Percentiles rank a stretch among this genome's conserved stretches.
Evolutionary conservation across 2,329 filamentous ascomycete genomes (phyloP).

Genomic region (Xylaria sp.): DNA sequence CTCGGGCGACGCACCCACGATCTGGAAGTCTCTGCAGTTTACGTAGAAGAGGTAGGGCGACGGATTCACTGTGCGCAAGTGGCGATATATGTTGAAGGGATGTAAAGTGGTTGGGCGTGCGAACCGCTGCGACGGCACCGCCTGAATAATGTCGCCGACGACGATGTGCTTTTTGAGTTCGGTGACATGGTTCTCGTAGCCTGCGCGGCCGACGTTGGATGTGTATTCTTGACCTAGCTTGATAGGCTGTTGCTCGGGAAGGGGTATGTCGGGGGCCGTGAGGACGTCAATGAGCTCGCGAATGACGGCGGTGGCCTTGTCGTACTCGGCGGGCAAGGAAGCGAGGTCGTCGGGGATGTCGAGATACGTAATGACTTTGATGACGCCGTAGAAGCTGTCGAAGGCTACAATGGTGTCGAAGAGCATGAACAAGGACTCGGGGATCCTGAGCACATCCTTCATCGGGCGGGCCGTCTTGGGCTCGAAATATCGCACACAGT

Average conservation of each 20-base stretch:
- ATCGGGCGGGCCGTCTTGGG: constrained; percentile 91
- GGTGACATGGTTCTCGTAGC: constrained; percentile 91
- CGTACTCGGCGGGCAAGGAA: constrained; percentile 74
- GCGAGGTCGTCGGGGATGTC: constrained; percentile 69
- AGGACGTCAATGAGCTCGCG: constrained; percentile 76
- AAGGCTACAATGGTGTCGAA: constrained; percentile 95
- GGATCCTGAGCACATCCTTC: constrained; percentile 88
- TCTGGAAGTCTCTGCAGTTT: constrained; percentile 90
- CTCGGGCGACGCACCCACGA: constrained; percentile 94
- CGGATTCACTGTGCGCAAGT: constrained; percentile 95
- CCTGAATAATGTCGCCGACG: constrained; percentile 95
- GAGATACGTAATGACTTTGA: constrained; percentile 94
- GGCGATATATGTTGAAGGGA: constrained; percentile 97
- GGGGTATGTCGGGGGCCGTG: constrained; percentile 76
- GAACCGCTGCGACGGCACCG: constrained; percentile 93
- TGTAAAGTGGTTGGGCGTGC: constrained; percentile 89
- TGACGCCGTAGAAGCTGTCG: constrained; percentile 91
- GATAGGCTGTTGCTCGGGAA: constrained; percentile 82
- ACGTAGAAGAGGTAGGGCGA: constrained; percentile 98
- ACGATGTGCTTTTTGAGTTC: constrained; percentile 90
- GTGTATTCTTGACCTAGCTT: constrained; percentile 79
- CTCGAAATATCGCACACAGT: constrained; percentile 98
- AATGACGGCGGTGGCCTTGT: constrained; percentile 72
- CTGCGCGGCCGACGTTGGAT: constrained; percentile 89
- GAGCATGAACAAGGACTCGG: constrained; percentile 96